Percentiles rank a stretch among this genome's conserved stretches.
Evolutionary conservation across 352 stramenopile species (phyloP).

Genomic region (Pythium pyrilobum): DNA sequence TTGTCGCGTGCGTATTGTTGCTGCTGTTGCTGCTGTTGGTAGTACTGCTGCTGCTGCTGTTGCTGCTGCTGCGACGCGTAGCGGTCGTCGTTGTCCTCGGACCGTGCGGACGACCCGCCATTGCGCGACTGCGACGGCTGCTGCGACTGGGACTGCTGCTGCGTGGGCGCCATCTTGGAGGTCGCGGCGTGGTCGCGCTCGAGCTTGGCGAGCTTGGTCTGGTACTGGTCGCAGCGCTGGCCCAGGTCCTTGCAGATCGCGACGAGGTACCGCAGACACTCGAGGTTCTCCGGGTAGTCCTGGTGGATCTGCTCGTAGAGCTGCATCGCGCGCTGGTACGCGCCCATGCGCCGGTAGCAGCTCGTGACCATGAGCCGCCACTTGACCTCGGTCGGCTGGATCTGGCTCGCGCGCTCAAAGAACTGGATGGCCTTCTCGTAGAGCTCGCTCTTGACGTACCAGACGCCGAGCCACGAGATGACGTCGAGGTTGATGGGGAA

Average conservation of each 20-base stretch:
- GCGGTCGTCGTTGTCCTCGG: slow-evolving; percentile 26
- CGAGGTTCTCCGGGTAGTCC: slow-evolving; percentile 92
- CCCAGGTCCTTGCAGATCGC: slow-evolving; percentile 94
- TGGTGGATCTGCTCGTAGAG: slow-evolving; percentile 95
- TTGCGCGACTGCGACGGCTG: slow-evolving; percentile 6
- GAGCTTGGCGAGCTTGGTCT: slow-evolving; percentile 90
- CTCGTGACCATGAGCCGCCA: slow-evolving; percentile 96
- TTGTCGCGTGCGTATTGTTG: slow-evolving; percentile 12
- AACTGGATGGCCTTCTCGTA: slow-evolving; percentile 97
- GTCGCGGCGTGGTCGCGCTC: slow-evolving; percentile 56
- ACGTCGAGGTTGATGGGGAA: slow-evolving; percentile 96
- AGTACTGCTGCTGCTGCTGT: slow-evolving; percentile 19
- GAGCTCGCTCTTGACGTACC: slow-evolving; percentile 96
- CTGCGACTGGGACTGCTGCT: slow-evolving; percentile 19
- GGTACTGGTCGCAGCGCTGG: slow-evolving; percentile 89
- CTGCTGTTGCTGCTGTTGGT: slow-evolving; percentile 24
- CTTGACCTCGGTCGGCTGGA: slow-evolving; percentile 95
- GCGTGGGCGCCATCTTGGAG: slow-evolving; percentile 28
- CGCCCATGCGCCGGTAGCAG: slow-evolving; percentile 93
- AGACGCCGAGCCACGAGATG: slow-evolving; percentile 95
- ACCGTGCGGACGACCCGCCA: slow-evolving; percentile 19
- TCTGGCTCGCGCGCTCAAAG: slow-evolving; percentile 93
- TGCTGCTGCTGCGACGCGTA: slow-evolving; percentile 15
- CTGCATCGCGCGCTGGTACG: slow-evolving; percentile 89
- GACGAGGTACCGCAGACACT: slow-evolving; percentile 90